Evolutionary conservation across 2,329 filamentous ascomycete genomes (phyloP).

Genomic region (Diaporthe velutina): DNA sequence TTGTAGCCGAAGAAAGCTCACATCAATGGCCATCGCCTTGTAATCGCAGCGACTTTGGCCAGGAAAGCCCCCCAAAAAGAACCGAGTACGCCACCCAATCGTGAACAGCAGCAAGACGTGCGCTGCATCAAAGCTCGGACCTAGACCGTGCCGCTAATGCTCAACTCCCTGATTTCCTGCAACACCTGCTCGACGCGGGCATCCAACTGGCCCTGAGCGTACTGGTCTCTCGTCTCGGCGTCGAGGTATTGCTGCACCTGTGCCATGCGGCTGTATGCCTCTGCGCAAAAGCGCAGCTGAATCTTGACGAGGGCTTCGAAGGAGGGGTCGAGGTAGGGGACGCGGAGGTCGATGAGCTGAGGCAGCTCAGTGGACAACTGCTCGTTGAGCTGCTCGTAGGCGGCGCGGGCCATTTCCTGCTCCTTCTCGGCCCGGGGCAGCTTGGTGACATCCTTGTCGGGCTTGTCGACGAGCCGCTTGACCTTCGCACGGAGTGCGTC

Average conservation of each 20-base stretch:
- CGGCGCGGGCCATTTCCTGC: constrained; percentile 90
- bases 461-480: constrained; percentile 97
- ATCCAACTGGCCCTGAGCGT: constrained; percentile 93
- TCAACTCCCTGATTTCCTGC: constrained; percentile 96
- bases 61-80: constrained; percentile 1
- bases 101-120: not conserved
- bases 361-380: constrained; percentile 94
- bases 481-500: constrained; percentile 95
- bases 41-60: not conserved
- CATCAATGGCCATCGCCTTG: not conserved
- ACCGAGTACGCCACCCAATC: constrained; percentile 17
- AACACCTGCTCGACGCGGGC: constrained; percentile 93
- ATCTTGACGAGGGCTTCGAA: constrained; percentile 99
- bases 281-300: constrained; percentile 95
- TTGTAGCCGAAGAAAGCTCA: not conserved
- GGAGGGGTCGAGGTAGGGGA: constrained; percentile 95
- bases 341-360: constrained; percentile 94
- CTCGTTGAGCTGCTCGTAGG: constrained; percentile 97
- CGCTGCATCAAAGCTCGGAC: not conserved
- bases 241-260: constrained; percentile 99
- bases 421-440: constrained; percentile 96
- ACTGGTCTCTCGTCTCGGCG: constrained; percentile 94
- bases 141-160: constrained; percentile 82
- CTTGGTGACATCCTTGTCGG: constrained; percentile 98
- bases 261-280: constrained; percentile 97